Percentiles rank a stretch among this genome's conserved stretches.
These are phyloP conservation scores for Solanum sitiens DNA, from an alignment of 257 asterid genomes.

Conservation along the genomic window DNA sequence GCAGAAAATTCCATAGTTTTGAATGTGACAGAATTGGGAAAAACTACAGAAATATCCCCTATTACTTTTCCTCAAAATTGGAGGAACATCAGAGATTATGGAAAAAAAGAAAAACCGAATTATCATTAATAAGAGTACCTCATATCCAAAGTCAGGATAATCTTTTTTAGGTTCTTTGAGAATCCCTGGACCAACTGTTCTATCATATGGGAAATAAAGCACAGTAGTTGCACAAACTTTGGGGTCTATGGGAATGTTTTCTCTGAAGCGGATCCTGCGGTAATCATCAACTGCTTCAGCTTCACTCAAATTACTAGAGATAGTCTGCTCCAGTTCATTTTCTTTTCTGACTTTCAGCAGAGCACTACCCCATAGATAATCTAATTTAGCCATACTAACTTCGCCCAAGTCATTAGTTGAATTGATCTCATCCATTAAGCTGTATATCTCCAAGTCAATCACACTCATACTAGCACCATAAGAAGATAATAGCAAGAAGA, in stretches of 20 bases:
- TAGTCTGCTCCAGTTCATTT: conserved; percentile 27
- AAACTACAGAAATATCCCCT: background rate
- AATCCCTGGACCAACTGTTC: conserved; percentile 30
- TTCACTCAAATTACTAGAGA: conserved; percentile 15
- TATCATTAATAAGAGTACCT: conserved; percentile 27
- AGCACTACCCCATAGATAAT: conserved; percentile 81
- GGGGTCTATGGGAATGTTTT: conserved; percentile 74
- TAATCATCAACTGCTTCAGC: conserved; percentile 39
- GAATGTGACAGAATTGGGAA: background rate
- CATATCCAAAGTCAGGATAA: conserved; percentile 20
- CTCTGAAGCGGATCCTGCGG: conserved; percentile 54
- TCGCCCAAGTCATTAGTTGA: conserved; percentile 37
- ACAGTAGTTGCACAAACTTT: conserved; percentile 73
- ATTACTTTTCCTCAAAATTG: background rate
- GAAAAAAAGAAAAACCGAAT: background rate
- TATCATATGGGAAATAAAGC: conserved; percentile 55
- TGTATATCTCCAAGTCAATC: conserved; percentile 68
- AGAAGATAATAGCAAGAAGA: conserved; percentile 53
- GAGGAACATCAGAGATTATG: background rate
- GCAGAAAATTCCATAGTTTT: conserved; percentile 11
- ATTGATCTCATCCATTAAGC: conserved; percentile 55
- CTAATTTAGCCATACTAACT: conserved; percentile 50
- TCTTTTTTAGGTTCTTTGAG: conserved; percentile 22
- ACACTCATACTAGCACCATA: conserved; percentile 66
- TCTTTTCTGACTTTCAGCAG: conserved; percentile 40